Conservation (phyloP, 1,139 yeast genomes). For the Fermentozyma sake region DNA sequence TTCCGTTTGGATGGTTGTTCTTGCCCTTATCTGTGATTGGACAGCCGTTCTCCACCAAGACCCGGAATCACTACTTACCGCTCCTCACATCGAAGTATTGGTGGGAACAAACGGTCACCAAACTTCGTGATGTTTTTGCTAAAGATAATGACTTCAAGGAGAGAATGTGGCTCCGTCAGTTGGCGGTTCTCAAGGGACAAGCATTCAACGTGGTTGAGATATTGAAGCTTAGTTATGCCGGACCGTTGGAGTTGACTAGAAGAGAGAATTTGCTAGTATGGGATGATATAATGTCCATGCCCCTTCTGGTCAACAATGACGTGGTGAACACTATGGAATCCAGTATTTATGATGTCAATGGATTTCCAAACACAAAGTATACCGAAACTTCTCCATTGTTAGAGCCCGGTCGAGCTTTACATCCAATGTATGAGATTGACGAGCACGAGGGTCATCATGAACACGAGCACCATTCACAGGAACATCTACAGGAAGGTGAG, state of each 20-base stretch:
- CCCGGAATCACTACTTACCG: slow-evolving; percentile 57
- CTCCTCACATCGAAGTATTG: slow-evolving; percentile 57
- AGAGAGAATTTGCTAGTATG: slow-evolving; percentile 53
- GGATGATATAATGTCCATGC: slow-evolving; percentile 62
- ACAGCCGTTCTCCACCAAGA: slow-evolving; percentile 57
- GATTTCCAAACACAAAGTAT: background rate
- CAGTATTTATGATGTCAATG: slow-evolving; percentile 16
- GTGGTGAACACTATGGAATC: slow-evolving; percentile 15
- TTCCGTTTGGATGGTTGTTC: slow-evolving; percentile 77
- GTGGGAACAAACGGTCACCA: slow-evolving; percentile 63
- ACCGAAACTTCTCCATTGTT: slow-evolving; percentile 1
- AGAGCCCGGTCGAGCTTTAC: too few relatives aligned
- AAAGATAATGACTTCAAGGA: slow-evolving; percentile 61
- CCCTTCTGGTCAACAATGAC: slow-evolving; percentile 21
- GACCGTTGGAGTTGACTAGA: slow-evolving; percentile 65
- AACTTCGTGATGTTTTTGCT: slow-evolving; percentile 46
- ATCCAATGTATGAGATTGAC: slow-evolving; percentile 1
- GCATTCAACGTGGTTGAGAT: slow-evolving; percentile 74
- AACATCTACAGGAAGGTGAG: too few relatives aligned
- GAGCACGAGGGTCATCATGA: slow-evolving; percentile 2
- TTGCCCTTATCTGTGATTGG: slow-evolving; percentile 63
- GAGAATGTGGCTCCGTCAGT: slow-evolving; percentile 64
- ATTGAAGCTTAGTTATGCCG: slow-evolving; percentile 52
- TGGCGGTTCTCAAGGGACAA: slow-evolving; percentile 73
- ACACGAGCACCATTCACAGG: background rate